Evolutionary conservation across 768 basidiomycete species (phyloP), one percentile per base, ranked within the genome.

Genomic region (Chalciporus piperatus): DNA sequence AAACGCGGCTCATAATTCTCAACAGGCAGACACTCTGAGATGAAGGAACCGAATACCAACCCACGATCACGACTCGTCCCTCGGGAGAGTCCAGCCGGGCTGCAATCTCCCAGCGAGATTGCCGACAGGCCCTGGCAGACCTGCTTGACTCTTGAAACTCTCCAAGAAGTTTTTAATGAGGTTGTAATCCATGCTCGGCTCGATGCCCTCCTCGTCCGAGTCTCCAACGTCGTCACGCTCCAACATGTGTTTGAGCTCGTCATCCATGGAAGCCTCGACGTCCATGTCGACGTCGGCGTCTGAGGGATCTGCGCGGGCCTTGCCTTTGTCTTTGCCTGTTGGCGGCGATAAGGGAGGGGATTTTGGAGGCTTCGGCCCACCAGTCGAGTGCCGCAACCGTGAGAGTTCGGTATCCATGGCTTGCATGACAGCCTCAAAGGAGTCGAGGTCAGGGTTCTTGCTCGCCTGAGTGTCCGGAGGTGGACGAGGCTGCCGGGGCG

Each of bases 131-230:
- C 97, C 97, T 22, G 90, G 83, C 45, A 90, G 70, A 20, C 97
- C 97, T 8, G 67, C 88, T 64, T 99, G 97, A 56, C 85, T 86
- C 66, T 91, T 92, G 76, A 92, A 98, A 69, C 93, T 96, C 73
- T 97, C 93, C 68, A 98, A 70, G 69, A 99, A 94, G 68, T 97
- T 96, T 72, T 92, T 96, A 74, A 98, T 96, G 61, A 98, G 72
- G 59, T 85, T 85, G 69, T 95, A 97, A 67, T 99, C 92, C 63
- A 82, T 76, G 33, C 76, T 70, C n/a, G 59, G 65, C 22, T 70
- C 73, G 11, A 73, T 73, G 3, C 72, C 75, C 25, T 75, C 80
- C 20, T 78, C 83, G n/a, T 83, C 82, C 12, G 78, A 82, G 7
- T 76, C 80, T 61, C 61, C 76, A 39, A 1, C 20, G 59, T 79